Evolutionary conservation across 1,284 basidiomycete species (phyloP).

Genomic region (Sphagnurus paluster): DNA sequence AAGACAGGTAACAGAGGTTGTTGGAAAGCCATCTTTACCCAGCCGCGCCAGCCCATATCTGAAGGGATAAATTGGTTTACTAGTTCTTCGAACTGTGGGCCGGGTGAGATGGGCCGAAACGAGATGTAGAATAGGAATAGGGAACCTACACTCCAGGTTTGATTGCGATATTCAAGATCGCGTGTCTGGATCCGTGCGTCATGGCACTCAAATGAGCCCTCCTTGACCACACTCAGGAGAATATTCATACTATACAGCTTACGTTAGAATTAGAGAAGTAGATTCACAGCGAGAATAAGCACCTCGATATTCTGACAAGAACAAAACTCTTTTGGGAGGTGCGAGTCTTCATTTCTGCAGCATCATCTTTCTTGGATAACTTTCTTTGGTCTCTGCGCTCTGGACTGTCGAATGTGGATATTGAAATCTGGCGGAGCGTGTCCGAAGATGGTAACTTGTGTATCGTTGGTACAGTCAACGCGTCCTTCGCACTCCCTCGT

Average conservation of each 20-base stretch:
- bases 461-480: constrained; percentile 25
- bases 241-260: constrained; percentile 57
- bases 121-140: not conserved
- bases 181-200: constrained; percentile 74
- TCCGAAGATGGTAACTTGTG: constrained; percentile 37
- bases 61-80: constrained; percentile 81
- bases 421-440: constrained; percentile 21
- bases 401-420: constrained; percentile 8
- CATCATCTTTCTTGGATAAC: constrained; percentile 42
- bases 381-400: constrained; percentile 19
- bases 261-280: constrained; percentile 2
- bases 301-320: constrained; percentile 77
- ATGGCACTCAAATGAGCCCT: constrained; percentile 69
- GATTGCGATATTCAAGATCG: constrained; percentile 81
- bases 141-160: constrained; percentile 78
- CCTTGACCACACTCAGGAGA: constrained; percentile 68
- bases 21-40: constrained; percentile 81
- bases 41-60: constrained; percentile 73
- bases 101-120: not conserved
- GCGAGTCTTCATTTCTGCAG: constrained; percentile 75
- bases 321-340: constrained; percentile 85
- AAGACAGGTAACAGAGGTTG: constrained; percentile 73
- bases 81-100: constrained; percentile 72
- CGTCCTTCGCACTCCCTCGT: constrained; percentile 39
- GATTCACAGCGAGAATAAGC: constrained; percentile 16